Percentiles rank a stretch among this genome's conserved stretches.
These are phyloP conservation scores for Clarireedia monteithiana DNA, from an alignment of 2,329 filamentous ascomycete species.

Conservation along the genomic window DNA sequence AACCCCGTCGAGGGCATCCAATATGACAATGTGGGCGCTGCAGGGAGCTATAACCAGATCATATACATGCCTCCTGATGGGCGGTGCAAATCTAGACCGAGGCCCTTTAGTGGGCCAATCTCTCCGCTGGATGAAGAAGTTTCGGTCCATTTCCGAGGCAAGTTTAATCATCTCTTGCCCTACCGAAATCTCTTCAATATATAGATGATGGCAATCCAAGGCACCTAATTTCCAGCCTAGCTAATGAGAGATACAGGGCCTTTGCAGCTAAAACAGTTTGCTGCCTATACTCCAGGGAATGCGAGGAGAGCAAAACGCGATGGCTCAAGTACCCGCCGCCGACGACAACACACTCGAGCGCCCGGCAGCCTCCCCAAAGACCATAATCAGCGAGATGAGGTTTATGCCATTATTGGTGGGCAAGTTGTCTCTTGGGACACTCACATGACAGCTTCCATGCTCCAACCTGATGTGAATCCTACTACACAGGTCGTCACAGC, in stretches of 20 bases:
- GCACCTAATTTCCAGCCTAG: not conserved
- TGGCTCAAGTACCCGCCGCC: conserved; percentile 22
- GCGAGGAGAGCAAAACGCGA: conserved; percentile 30
- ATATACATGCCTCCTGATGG: conserved; percentile 49
- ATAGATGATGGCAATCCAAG: no score
- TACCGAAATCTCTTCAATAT: not conserved
- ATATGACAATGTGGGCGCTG: conserved; percentile 53
- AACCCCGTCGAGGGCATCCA: conserved; percentile 56
- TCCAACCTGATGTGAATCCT: not conserved
- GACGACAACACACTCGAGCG: conserved; percentile 10
- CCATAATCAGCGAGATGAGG: conserved; percentile 32
- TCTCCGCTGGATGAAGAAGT: conserved; percentile 66
- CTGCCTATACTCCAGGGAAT: conserved; percentile 53
- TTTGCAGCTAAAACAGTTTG: conserved; percentile 57
- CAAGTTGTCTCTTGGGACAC: conserved; percentile 20
- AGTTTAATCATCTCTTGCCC: not conserved
- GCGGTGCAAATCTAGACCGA: conserved; percentile 44
- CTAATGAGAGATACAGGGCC: conserved; percentile 41
- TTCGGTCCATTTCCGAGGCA: conserved; percentile 15
- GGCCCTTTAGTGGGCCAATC: conserved; percentile 51
- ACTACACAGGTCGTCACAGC: not conserved
- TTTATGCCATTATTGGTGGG: conserved; percentile 23
- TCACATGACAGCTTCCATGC: conserved; percentile 11
- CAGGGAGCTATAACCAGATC: conserved; percentile 58
- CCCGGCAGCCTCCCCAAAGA: conserved; percentile 10